These are phyloP conservation scores for Hysterium pulicare DNA, from an alignment of 2,329 filamentous ascomycete species.

Conservation along the genomic window DNA sequence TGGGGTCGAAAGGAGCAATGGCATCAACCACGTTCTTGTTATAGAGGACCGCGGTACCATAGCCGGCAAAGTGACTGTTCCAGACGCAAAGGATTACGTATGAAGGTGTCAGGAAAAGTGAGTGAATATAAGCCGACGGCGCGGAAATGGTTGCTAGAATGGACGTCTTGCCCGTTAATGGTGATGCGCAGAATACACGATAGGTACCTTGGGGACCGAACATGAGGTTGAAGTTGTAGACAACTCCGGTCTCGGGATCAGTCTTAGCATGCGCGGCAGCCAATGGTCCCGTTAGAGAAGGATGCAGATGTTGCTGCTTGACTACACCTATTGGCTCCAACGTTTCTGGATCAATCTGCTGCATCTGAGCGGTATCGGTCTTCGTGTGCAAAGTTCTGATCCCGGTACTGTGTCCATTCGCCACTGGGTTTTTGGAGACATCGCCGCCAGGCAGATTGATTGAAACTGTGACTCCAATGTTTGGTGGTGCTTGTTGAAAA, in stretches of 20 bases:
- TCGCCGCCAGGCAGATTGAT: conserved; percentile 59
- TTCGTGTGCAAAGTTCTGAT: conserved; percentile 57
- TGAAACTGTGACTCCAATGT: conserved; percentile 65
- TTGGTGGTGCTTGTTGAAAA: conserved; percentile 48
- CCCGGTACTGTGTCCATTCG: conserved; percentile 30
- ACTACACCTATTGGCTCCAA: conserved; percentile 69
- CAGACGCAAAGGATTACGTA: conserved; percentile 74
- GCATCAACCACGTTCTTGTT: conserved; percentile 66
- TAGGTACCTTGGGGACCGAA: conserved; percentile 59
- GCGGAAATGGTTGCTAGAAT: conserved; percentile 66
- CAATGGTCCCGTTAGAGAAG: conserved; percentile 62
- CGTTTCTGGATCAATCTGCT: conserved; percentile 65
- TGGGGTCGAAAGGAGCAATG: conserved; percentile 60
- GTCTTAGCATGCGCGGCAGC: conserved; percentile 69
- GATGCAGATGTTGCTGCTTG: conserved; percentile 60
- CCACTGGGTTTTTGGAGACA: conserved; percentile 9
- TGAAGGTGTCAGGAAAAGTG: conserved; percentile 68
- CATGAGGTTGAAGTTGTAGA: conserved; percentile 80
- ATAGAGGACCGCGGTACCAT: conserved; percentile 61
- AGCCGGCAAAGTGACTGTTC: conserved; percentile 57
- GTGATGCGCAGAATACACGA: conserved; percentile 65
- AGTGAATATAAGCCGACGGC: conserved; percentile 73
- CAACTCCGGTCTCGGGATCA: conserved; percentile 69
- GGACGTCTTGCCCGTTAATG: conserved; percentile 61
- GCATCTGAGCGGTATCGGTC: conserved; percentile 55